phyloP scores from a whole-genome alignment of 2,329 filamentous ascomycete genomes.

The Exophiala oligosperma region DNA sequence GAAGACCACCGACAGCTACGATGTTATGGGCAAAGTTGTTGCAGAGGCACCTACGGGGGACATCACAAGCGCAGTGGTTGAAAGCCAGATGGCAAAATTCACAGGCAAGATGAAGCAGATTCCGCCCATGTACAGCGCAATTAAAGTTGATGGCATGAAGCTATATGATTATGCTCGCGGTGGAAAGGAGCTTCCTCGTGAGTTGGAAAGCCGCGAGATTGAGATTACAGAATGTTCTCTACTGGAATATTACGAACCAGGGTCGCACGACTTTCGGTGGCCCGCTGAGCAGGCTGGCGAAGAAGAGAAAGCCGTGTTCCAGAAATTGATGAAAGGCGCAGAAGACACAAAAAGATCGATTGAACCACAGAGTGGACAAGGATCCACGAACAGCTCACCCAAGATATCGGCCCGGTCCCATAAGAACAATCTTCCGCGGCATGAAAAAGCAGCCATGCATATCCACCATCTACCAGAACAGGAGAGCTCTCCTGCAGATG shows the following conservation, averaged over 20 bases:
- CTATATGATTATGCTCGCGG: conserved; percentile 95
- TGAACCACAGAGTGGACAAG: neutral
- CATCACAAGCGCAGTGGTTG: conserved; percentile 75
- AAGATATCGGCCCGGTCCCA: conserved; percentile 16
- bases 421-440: conserved; percentile 20
- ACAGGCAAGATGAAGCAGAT: conserved; percentile 83
- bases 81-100: conserved; percentile 73
- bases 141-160: conserved; percentile 91
- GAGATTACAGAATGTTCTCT: conserved; percentile 76
- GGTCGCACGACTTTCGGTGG: conserved; percentile 75
- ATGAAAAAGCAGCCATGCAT: conserved; percentile 30
- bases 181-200: conserved; percentile 79
- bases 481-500: conserved; percentile 19
- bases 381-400: conserved; percentile 12
- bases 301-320: conserved; percentile 73
- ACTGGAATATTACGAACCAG: conserved; percentile 79
- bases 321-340: conserved; percentile 58
- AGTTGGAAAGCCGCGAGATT: conserved; percentile 79
- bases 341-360: conserved; percentile 18
- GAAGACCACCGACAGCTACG: conserved; percentile 89
- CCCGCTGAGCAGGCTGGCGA: conserved; percentile 75
- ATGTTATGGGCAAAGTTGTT: conserved; percentile 80
- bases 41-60: conserved; percentile 65
- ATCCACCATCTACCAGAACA: conserved; percentile 26
- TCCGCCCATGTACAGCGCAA: conserved; percentile 87